Evolutionary conservation across 768 basidiomycete genomes (phyloP).

Genomic region (Lactarius tabidus): DNA sequence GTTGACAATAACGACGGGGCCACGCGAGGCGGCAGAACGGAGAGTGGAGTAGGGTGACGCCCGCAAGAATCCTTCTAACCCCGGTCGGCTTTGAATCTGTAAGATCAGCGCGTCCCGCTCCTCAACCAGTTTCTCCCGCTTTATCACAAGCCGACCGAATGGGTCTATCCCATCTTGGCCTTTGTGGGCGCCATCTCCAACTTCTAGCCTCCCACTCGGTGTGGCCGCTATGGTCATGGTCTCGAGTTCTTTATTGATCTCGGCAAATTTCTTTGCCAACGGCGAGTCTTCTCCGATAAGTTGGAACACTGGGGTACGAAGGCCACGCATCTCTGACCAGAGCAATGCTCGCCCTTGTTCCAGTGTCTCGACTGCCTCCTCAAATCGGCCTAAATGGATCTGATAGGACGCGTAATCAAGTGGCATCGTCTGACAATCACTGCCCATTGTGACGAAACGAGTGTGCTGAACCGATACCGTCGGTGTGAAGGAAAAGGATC

Average conservation of each 20-base stretch:
- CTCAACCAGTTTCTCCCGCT: background rate
- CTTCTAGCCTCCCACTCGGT: background rate
- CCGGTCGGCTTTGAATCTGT: background rate
- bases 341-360: background rate
- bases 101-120: slow-evolving; percentile 2
- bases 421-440: background rate
- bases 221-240: background rate
- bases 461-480: background rate
- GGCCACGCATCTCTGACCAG: background rate
- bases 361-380: slow-evolving; percentile 9
- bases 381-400: background rate
- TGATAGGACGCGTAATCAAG: slow-evolving; percentile 2
- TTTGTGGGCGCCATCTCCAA: too few relatives aligned
- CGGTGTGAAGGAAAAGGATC: background rate
- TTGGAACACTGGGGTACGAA: background rate
- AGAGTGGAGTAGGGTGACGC: slow-evolving; percentile 3
- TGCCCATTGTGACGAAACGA: background rate
- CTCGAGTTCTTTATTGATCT: slow-evolving; percentile 6
- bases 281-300: background rate
- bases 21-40: slow-evolving; percentile 1
- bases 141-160: slow-evolving; percentile 6
- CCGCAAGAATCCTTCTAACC: background rate
- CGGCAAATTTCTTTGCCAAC: background rate
- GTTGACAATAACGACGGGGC: slow-evolving; percentile 1
- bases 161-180: background rate